These are phyloP conservation scores for Verticillium longisporum DNA, from an alignment of 2,329 filamentous ascomycete genomes.

Conservation along the genomic window DNA sequence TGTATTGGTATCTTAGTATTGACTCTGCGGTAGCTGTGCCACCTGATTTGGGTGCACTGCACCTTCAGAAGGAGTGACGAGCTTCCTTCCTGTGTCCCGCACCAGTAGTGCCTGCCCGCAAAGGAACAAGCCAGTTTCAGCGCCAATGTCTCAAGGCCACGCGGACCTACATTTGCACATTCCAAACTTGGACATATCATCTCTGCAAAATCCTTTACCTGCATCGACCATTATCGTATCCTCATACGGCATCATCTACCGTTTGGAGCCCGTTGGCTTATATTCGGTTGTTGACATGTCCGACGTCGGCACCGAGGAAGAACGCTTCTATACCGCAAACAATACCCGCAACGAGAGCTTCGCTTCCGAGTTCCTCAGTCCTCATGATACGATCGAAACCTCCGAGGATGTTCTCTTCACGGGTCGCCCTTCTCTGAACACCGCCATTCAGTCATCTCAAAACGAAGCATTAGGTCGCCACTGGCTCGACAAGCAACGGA, in stretches of 20 bases:
- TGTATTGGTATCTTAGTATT: no score
- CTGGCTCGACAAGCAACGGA: not conserved
- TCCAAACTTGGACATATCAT: not conserved
- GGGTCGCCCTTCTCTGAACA: not conserved
- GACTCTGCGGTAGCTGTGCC: no score
- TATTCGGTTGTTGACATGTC: not conserved
- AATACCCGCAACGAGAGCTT: not conserved
- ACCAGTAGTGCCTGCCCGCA: not conserved
- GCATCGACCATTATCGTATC: not conserved
- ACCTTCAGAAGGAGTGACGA: no score
- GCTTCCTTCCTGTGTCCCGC: not conserved
- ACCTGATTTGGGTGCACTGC: no score
- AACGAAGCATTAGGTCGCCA: not conserved
- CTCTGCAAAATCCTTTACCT: not conserved
- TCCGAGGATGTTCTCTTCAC: conserved; percentile 1
- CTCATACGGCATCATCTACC: not conserved
- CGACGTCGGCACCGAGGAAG: not conserved
- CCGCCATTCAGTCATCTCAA: not conserved
- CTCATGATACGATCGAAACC: no score
- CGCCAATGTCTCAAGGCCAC: not conserved
- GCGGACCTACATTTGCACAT: not conserved
- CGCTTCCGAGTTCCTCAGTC: not conserved
- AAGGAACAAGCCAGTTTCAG: not conserved
- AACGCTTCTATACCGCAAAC: not conserved
- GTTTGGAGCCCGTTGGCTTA: not conserved